A percentile compares a stretch with the other conserved stretches of the same genome.
phyloP scores from a whole-genome alignment of 257 asterid genomes.

The Fraxinus pennsylvanica region DNA sequence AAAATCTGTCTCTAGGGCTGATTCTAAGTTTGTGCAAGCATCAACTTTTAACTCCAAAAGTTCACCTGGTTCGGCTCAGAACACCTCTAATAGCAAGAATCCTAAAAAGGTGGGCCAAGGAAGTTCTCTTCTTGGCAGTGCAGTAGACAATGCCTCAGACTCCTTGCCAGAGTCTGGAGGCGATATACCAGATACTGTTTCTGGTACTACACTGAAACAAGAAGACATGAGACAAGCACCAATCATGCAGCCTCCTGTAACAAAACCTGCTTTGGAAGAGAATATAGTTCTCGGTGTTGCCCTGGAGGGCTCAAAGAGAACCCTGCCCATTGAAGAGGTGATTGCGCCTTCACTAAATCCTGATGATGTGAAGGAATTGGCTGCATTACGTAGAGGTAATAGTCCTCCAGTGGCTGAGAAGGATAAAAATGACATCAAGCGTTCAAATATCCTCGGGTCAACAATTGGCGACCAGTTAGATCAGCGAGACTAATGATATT shows the following conservation, averaged over 20 bases:
- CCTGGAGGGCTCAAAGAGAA: conserved; percentile 90
- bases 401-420: conserved; percentile 44
- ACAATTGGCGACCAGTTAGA: conserved; percentile 41
- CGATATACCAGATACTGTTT: conserved; percentile 34
- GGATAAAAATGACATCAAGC: conserved; percentile 50
- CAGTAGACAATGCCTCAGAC: conserved; percentile 26
- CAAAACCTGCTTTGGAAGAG: conserved; percentile 75
- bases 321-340: conserved; percentile 88
- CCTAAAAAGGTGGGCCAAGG: conserved; percentile 46
- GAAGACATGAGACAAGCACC: conserved; percentile 43
- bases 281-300: conserved; percentile 97
- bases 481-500: conserved; percentile 33
- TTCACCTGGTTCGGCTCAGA: conserved; percentile 29
- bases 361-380: conserved; percentile 60
- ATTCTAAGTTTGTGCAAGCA: conserved; percentile 39
- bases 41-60: conserved; percentile 30
- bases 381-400: conserved; percentile 49
- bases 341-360: conserved; percentile 31
- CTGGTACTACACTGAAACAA: conserved; percentile 50
- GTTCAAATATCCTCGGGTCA: conserved; percentile 33
- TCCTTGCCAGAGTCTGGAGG: conserved; percentile 31
- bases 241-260: conserved; percentile 36
- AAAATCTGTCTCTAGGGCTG: conserved; percentile 42
- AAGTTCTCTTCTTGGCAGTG: not conserved
- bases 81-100: conserved; percentile 35